Evolutionary conservation across 2,329 filamentous ascomycete species (phyloP), one percentile per base, ranked within the genome.

Genomic region (Ceratocystis cubensis): DNA sequence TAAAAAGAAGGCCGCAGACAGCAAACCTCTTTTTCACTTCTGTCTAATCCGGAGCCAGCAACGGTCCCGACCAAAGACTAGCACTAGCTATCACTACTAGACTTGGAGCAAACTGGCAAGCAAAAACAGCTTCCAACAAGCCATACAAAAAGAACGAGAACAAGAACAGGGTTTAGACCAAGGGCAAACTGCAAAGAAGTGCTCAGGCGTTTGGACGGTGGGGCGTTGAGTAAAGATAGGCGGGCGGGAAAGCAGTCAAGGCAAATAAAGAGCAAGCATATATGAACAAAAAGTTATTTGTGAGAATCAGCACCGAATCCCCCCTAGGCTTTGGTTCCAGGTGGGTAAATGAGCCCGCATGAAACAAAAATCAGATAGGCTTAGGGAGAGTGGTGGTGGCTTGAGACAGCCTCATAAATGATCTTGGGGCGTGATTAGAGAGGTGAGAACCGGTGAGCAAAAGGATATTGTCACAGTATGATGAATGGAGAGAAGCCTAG

Each of bases 1-100:
- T n/a, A 62, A 33, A 50, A 62, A 62, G 44, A 53, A 61, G 28
- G 37, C 59, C 20, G 62, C 15, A 44, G 28, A 15, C 44, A 37
- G 44, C 37, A 41, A 41, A 13, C 37, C 37, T 41, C 37, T 41
- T 13, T 13, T 41, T 41, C 10, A 41, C 37, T n/a, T 22, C 20
- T 17, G 62, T 64, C 45, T 30, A 22, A 25, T 44, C 44, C 45
- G 28, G 44, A 53, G 17, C 22, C 45, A 64, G 15, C 37, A 53
- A 25, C 48, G 20, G 25, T 8, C 48, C 48, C 25, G 48, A n/a
- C 20, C 48, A 25, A 5, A 53, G 48, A 30, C 25, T 25, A 28
- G 41, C 37, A 41, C 37, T 41, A 2, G 37, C 37, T 41, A 41
- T 7, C 10, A 41, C 37, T 41, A 48, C 61, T 63, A 63, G 28